These are phyloP conservation scores for Tricholoma sp. DNA, from an alignment of 768 basidiomycete species.

Conservation along the genomic window DNA sequence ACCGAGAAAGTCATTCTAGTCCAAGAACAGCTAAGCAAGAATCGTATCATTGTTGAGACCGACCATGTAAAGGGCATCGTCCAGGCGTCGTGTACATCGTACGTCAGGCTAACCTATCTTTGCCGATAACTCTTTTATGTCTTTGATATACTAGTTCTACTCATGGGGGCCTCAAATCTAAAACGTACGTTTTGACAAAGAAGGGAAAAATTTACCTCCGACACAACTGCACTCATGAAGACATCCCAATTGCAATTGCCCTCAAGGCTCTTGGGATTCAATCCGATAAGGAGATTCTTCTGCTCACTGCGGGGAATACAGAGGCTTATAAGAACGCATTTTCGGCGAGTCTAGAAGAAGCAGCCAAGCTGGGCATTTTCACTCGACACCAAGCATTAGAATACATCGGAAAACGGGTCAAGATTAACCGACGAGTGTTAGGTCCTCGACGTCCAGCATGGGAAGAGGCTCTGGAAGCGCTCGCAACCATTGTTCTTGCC, in stretches of 20 bases:
- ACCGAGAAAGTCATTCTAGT: conserved; percentile 99
- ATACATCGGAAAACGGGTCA: conserved; percentile 91
- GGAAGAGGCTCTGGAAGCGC: conserved; percentile 94
- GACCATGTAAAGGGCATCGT: conserved; percentile 86
- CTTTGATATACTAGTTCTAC: conserved; percentile 50
- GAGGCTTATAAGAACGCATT: conserved; percentile 86
- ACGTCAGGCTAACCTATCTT: conserved; percentile 27
- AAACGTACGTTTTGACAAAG: conserved; percentile 96
- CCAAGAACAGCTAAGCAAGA: conserved; percentile 98
- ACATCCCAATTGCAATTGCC: conserved; percentile 92
- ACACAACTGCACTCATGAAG: conserved; percentile 96
- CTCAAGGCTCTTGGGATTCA: conserved; percentile 96
- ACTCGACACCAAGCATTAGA: conserved; percentile 93
- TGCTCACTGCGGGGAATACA: conserved; percentile 88
- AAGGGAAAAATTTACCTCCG: conserved; percentile 92
- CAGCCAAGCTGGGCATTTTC: conserved; percentile 85
- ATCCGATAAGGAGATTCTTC: conserved; percentile 95
- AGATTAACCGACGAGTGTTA: conserved; percentile 74
- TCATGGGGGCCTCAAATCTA: conserved; percentile 86
- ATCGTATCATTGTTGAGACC: conserved; percentile 97
- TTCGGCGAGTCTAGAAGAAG: conserved; percentile 89
- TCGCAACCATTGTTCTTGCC: conserved; percentile 96
- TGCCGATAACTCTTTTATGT: background rate
- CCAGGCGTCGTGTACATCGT: conserved; percentile 96
- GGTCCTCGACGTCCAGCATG: conserved; percentile 81